Evolutionary conservation across 306 rosid genomes (phyloP).

Genomic region (Sesbania bispinosa): DNA sequence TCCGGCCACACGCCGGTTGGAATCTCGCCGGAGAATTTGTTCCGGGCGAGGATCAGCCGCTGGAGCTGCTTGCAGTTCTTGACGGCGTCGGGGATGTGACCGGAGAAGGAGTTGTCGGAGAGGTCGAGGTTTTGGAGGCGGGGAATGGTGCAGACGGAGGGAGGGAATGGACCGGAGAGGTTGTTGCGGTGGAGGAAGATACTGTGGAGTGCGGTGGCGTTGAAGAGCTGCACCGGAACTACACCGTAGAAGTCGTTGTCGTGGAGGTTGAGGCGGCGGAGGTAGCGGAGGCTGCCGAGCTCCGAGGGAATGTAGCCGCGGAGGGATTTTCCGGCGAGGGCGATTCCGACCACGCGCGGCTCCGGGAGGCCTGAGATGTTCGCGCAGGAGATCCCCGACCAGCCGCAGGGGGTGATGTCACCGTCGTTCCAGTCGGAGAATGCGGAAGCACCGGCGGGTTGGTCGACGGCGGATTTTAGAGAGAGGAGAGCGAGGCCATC

Average conservation of each 20-base stretch:
- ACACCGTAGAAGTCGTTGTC: constrained; percentile 74
- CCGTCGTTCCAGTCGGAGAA: constrained; percentile 74
- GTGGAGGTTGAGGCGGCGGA: constrained; percentile 89
- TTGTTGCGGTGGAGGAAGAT: constrained; percentile 83
- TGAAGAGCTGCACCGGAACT: constrained; percentile 71
- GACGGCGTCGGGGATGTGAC: constrained; percentile 41
- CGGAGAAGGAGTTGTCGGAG: constrained; percentile 74
- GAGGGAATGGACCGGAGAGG: constrained; percentile 74
- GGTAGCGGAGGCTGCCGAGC: constrained; percentile 65
- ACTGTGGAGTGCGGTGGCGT: constrained; percentile 88
- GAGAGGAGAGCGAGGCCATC: constrained; percentile 88
- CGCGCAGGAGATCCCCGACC: constrained; percentile 80
- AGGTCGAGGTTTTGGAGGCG: constrained; percentile 81
- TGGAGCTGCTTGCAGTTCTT: constrained; percentile 65
- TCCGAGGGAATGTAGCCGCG: constrained; percentile 90
- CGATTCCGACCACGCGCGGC: constrained; percentile 76
- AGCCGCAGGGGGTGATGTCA: constrained; percentile 63
- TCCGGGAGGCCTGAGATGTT: constrained; percentile 57
- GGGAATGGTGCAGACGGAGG: constrained; percentile 64
- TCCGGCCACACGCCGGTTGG: constrained; percentile 67
- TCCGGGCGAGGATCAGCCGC: constrained; percentile 59
- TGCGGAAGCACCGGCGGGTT: constrained; percentile 22
- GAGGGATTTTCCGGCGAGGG: constrained; percentile 68
- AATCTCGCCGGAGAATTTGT: constrained; percentile 57
- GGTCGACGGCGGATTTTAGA: constrained; percentile 77